Evolutionary conservation across 1,284 basidiomycete genomes (phyloP), one percentile per base, ranked within the genome.

Genomic region (Rhodotorula mucilaginosa): DNA sequence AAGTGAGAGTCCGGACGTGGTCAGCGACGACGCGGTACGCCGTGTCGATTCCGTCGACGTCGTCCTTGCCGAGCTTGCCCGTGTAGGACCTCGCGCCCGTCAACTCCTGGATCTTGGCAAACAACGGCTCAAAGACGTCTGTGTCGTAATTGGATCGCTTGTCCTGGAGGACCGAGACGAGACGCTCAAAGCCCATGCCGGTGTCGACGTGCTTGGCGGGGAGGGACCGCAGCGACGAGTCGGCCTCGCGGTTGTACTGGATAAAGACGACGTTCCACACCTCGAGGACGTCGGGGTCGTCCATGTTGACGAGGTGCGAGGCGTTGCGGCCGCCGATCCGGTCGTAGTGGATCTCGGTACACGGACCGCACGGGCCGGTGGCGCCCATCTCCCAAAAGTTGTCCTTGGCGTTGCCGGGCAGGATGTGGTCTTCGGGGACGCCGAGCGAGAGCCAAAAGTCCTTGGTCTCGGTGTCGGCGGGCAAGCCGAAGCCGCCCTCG

Each of bases 371-470:
- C 16, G 96, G 96, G 15, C 96, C 96, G 44, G 94, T 97, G 5
- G 93, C 89, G 74, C 96, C 96, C 96, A 99, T 99, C 83, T 99
- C 94, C 96, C 96, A 99, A 81, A 99, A 99, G 84, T 99, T 99
- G 83, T 98, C 95, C 82, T 97, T 97, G 12, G 93, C 91, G 79
- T 92, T 92, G 64, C 94, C 94, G 19, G 94, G 92, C 68, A 99
- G 84, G 76, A 99, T 91, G 80, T 97, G 94, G 78, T 90, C 89
- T 74, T 94, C 92, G 0, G 88, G 81, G 49, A 98, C 89, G 67
- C 97, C 97, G 70, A 92, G 87, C 49, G 89, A 87, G 34, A 90
- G 82, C 96, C 96, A 99, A 65, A 88, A 87, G 78, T 94, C 86
- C 77, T 89, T 83, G 29, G 82, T 93, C 81, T 98, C 95, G 31